These are phyloP conservation scores for Xylariaceae sp. DNA, from an alignment of 2,329 filamentous ascomycete genomes.

Conservation along the genomic window DNA sequence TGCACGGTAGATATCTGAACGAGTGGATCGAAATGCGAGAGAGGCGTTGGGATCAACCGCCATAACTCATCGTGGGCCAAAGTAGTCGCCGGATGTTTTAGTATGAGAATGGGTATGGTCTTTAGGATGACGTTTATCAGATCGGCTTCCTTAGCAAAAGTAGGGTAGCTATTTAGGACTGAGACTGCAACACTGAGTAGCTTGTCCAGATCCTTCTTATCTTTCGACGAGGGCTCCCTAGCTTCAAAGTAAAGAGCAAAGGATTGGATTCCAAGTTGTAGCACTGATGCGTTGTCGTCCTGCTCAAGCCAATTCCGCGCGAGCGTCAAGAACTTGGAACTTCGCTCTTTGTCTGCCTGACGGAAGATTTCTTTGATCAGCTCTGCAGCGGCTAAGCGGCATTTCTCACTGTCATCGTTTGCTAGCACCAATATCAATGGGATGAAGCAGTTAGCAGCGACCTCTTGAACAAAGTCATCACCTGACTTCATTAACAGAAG, in stretches of 20 bases:
- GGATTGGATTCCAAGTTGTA: constrained; percentile 76
- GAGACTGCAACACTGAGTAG: constrained; percentile 62
- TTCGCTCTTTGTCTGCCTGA: constrained; percentile 74
- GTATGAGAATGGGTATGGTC: constrained; percentile 69
- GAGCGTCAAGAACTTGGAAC: constrained; percentile 72
- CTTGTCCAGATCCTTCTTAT: constrained; percentile 70
- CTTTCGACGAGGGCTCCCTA: constrained; percentile 61
- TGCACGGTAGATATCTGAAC: constrained; percentile 80
- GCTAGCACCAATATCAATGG: constrained; percentile 83
- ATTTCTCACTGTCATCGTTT: constrained; percentile 88
- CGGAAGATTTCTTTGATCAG: constrained; percentile 83
- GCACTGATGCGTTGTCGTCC: constrained; percentile 72
- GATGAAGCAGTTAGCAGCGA: constrained; percentile 81
- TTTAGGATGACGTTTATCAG: constrained; percentile 76
- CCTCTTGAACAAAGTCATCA: constrained; percentile 80
- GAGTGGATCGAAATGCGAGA: constrained; percentile 73
- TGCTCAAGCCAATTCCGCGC: constrained; percentile 79
- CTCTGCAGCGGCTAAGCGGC: constrained; percentile 79
- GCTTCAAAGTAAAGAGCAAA: constrained; percentile 85
- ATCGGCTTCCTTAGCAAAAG: constrained; percentile 67
- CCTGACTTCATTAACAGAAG: constrained; percentile 85
- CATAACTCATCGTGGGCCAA: constrained; percentile 74
- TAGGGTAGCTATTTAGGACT: constrained; percentile 60
- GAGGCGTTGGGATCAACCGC: constrained; percentile 68
- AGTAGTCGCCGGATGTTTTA: constrained; percentile 67